These are phyloP conservation scores for Chaetomiaceae sp. DNA, from an alignment of 2,329 filamentous ascomycete species.

Conservation along the genomic window DNA sequence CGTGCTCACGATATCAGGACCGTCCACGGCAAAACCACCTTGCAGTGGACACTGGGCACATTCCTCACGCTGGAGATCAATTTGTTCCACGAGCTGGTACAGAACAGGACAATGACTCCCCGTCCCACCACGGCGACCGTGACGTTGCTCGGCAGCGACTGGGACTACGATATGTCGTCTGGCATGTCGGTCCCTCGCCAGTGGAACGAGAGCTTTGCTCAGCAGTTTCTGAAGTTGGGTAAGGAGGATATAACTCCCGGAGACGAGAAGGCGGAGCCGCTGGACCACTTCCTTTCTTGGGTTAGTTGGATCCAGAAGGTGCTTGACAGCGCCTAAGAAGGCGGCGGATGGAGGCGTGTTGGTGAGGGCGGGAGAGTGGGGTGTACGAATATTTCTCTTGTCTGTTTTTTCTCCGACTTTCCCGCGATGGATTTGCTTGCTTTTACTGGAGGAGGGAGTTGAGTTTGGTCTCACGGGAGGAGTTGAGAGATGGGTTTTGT, in stretches of 20 bases:
- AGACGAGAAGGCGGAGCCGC: neutral
- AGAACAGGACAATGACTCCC: neutral
- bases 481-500: too few relatives aligned
- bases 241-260: neutral
- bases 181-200: slow-evolving; percentile 11
- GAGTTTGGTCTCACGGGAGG: too few relatives aligned
- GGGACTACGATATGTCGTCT: slow-evolving; percentile 27
- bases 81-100: slow-evolving; percentile 33
- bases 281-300: slow-evolving; percentile 18
- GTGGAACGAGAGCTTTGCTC: slow-evolving; percentile 14
- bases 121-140: slow-evolving; percentile 20
- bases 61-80: slow-evolving; percentile 33
- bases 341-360: neutral
- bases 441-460: neutral
- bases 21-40: slow-evolving; percentile 32
- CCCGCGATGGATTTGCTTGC: neutral
- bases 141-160: slow-evolving; percentile 30
- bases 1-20: slow-evolving; percentile 26
- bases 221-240: slow-evolving; percentile 14
- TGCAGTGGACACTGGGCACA: slow-evolving; percentile 30
- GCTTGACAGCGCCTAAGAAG: slow-evolving; percentile 8
- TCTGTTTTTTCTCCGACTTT: neutral
- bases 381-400: neutral
- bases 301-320: slow-evolving; percentile 15
- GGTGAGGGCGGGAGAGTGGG: neutral